Conservation (phyloP, 2,329 filamentous ascomycete genomes). For the Cladosporium austrohemisphaericum region DNA sequence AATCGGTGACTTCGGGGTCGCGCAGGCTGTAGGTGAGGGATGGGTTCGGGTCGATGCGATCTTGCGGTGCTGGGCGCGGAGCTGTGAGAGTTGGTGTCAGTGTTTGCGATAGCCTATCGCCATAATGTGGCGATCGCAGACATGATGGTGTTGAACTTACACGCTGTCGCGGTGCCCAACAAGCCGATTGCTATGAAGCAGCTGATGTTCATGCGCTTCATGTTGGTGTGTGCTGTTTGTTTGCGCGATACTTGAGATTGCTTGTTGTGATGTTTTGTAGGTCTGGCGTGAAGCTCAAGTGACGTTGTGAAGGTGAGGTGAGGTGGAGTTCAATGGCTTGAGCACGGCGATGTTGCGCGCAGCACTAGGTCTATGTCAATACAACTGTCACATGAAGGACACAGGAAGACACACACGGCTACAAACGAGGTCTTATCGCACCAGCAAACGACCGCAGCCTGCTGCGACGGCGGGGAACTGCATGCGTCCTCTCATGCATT, state of each 20-base stretch:
- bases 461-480: conserved; percentile 4
- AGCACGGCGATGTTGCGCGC: too few species aligned
- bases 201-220: conserved; percentile 1
- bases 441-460: not conserved
- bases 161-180: not conserved
- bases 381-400: too few species aligned
- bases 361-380: too few species aligned
- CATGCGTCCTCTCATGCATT: not conserved
- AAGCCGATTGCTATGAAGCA: conserved; percentile 3
- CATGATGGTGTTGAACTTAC: too few species aligned
- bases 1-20: conserved; percentile 10
- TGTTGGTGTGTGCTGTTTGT: not conserved
- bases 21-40: conserved; percentile 14
- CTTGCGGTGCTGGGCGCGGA: not conserved
- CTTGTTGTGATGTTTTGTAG: not conserved
- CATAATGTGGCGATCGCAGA: too few species aligned
- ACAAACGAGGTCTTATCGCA: conserved; percentile 5
- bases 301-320: not conserved
- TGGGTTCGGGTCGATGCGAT: conserved; percentile 8
- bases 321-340: conserved; percentile 1
- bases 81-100: not conserved
- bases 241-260: not conserved
- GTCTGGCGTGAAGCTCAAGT: not conserved
- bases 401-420: not conserved
- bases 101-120: too few species aligned